Conservation (phyloP, 2,329 filamentous ascomycete species). For the Domatiomyces catenatus region DNA sequence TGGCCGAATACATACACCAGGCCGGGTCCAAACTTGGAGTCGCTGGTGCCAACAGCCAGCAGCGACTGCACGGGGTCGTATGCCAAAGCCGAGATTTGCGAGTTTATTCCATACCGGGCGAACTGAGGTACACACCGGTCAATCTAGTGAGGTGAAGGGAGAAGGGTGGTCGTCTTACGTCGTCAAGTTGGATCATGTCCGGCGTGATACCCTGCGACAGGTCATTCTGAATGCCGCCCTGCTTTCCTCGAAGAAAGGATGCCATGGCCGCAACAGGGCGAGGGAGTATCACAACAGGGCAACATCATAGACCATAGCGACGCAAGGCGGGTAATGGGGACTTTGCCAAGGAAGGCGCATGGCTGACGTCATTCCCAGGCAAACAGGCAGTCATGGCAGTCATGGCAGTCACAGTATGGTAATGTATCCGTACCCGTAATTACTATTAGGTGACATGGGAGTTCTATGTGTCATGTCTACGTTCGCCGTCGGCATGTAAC, state of each 20-base stretch:
- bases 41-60: conserved; percentile 76
- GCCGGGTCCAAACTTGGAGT: conserved; percentile 70
- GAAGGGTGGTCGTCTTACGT: conserved; percentile 37
- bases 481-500: no score
- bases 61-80: conserved; percentile 92
- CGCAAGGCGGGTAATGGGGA: not conserved
- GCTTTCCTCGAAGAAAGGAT: conserved; percentile 77
- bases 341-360: not conserved
- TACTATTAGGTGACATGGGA: no score
- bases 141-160: conserved; percentile 12
- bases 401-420: no score
- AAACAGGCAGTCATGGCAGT: no score
- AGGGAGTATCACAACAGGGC: not conserved
- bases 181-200: conserved; percentile 67
- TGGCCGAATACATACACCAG: conserved; percentile 83
- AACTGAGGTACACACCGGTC: conserved; percentile 32
- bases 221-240: conserved; percentile 82
- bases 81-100: conserved; percentile 58
- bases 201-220: conserved; percentile 66
- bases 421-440: no score
- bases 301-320: not conserved
- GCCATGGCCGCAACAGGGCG: conserved; percentile 43
- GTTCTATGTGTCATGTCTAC: no score
- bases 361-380: not conserved
- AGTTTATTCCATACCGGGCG: conserved; percentile 67